Base-by-base conservation (phyloP, 306 rosid genomes). In the Cucumis cinereus region DNA sequence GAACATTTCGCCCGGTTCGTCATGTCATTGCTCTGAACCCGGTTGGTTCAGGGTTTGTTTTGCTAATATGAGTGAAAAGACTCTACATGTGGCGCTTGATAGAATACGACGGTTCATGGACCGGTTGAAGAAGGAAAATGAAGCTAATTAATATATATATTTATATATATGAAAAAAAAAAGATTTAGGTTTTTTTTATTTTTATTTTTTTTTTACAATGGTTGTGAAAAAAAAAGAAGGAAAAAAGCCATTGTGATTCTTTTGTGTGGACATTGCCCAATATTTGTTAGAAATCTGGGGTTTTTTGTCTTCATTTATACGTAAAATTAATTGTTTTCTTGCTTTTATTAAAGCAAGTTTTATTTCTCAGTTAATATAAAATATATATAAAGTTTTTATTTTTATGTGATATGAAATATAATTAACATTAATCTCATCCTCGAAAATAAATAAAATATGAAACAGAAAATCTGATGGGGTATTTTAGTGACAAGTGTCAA, bases 1-100 rank as follows among this genome's bases (percentile, higher is more conserved):
- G 2, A 91, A 94, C 69, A 94, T 94, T 36, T 91, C 97, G 17
- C 98, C 98, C 1, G 98, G 97, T 0, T 91, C 92, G 56, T 94
- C 98, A 17, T 94, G 97, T 78, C 97, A 85, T 62, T 91, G 95
- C 77, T 86, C 89, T 43, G 95, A 94, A 81, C 93, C 97, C 0
- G 98, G 98, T 22, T 94, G 98, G 98, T 94, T 94, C 78, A 84
- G 98, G 79, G 98, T 94, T 28, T 94, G 98, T 47, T 94, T 94
- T 79, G 97, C 97, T 3, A 94, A 94, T 36, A 94, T 91, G 96
- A 91, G 82, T 40, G 92, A 94, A 62, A 76, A 77, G 0, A 90
- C 97, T 0, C 86, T 91, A 14, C 86, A 88, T 60, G 80, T 94
- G 30, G 97, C 98, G 19, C 70, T 94, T 62, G 72, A 84, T n/a